These are phyloP conservation scores for Mortierella claussenii DNA, from an alignment of 192 early-diverging fungal genomes.

Conservation along the genomic window DNA sequence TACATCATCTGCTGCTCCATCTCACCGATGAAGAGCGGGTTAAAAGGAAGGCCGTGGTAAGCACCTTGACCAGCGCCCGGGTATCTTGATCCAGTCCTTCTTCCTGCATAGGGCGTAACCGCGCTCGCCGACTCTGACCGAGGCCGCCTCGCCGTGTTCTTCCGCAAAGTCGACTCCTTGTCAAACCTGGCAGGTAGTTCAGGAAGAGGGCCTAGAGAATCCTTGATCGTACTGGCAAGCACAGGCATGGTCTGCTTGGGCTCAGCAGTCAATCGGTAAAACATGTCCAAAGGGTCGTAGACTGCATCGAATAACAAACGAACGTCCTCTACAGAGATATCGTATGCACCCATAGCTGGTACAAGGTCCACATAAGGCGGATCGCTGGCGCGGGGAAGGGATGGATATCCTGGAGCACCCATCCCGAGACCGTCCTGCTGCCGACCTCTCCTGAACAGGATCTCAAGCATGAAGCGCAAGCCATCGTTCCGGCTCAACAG, in stretches of 20 bases:
- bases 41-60: constrained; percentile 21
- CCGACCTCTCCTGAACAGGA: constrained; percentile 48
- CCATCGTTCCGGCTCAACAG: constrained; percentile 48
- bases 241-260: neutral
- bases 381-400: constrained; percentile 18
- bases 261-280: constrained; percentile 31
- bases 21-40: constrained; percentile 54
- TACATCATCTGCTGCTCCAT: constrained; percentile 59
- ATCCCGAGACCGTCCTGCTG: constrained; percentile 27
- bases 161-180: constrained; percentile 2
- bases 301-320: constrained; percentile 52
- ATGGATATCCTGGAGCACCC: constrained; percentile 20
- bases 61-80: neutral
- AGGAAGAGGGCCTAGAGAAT: constrained; percentile 31
- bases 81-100: constrained; percentile 3
- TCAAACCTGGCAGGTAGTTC: constrained; percentile 25
- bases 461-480: constrained; percentile 50
- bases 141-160: constrained; percentile 19
- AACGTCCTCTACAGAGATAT: constrained; percentile 53
- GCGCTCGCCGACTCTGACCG: constrained; percentile 44
- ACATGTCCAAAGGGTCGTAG: constrained; percentile 54
- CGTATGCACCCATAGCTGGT: constrained; percentile 54
- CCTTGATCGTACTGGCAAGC: constrained; percentile 16
- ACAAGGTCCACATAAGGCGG: constrained; percentile 56
- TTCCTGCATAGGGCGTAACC: constrained; percentile 11